A percentile compares a stretch with the other conserved stretches of the same genome.
phyloP scores from a whole-genome alignment of 139 green algal species.

The Eudorina sp. region DNA sequence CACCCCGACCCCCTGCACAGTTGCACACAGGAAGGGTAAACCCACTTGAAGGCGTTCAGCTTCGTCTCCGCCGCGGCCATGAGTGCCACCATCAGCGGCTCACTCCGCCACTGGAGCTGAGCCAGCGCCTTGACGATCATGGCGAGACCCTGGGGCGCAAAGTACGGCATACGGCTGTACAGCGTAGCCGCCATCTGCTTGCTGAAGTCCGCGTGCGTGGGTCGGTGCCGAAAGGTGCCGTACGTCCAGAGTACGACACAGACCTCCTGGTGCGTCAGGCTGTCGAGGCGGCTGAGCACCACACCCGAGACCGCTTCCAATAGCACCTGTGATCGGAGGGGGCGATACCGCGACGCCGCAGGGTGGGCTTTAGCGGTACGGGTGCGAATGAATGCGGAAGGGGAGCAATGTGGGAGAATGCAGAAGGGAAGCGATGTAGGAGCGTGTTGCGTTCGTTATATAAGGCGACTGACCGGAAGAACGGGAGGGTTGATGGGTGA shows the following conservation, averaged over 20 bases:
- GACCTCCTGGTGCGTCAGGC: slow-evolving; percentile 26
- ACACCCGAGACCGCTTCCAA: slow-evolving; percentile 7
- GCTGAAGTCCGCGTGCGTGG: slow-evolving; percentile 3
- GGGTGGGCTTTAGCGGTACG: too few relatives aligned
- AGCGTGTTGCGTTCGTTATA: too few relatives aligned
- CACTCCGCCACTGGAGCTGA: slow-evolving; percentile 43
- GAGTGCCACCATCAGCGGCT: slow-evolving; percentile 36
- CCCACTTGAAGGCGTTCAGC: slow-evolving; percentile 38
- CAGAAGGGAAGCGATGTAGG: too few relatives aligned
- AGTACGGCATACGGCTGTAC: not conserved
- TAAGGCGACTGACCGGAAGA: too few relatives aligned
- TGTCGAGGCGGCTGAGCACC: not conserved
- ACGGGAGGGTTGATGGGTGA: too few relatives aligned
- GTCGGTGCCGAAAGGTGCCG: slow-evolving; percentile 54
- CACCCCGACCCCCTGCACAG: too few relatives aligned
- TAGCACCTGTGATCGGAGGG: slow-evolving; percentile 5
- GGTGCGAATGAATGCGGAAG: too few relatives aligned
- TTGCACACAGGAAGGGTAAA: too few relatives aligned
- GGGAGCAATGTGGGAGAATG: too few relatives aligned
- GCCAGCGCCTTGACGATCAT: slow-evolving; percentile 49
- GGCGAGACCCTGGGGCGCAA: slow-evolving; percentile 37
- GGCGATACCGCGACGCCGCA: too few relatives aligned
- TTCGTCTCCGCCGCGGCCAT: slow-evolving; percentile 14
- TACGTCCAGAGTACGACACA: slow-evolving; percentile 53
- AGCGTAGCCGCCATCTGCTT: not conserved